Evolutionary conservation across 73 alveolate genomes (phyloP).

Genomic region (Breviolum minutum): DNA sequence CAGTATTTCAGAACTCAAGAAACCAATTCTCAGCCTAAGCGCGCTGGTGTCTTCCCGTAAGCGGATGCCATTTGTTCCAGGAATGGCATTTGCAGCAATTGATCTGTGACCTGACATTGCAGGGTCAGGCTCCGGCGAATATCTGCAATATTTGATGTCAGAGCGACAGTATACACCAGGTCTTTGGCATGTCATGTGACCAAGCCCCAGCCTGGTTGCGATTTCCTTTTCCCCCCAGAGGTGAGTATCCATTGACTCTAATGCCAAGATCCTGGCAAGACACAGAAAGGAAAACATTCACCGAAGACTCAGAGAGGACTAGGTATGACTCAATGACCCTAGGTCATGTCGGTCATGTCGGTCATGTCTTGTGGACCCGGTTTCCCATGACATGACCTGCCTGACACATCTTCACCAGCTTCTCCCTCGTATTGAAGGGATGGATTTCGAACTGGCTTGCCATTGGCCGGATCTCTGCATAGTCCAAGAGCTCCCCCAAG

Average conservation of each 20-base stretch:
- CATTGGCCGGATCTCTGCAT: conserved; percentile 59
- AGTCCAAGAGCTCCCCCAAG: conserved; percentile 68
- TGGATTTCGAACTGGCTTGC: conserved; percentile 94
- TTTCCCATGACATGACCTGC: background rate
- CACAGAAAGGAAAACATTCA: background rate
- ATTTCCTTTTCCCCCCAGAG: conserved; percentile 83
- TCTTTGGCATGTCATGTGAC: background rate
- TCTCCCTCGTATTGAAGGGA: conserved; percentile 62
- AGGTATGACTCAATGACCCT: no score
- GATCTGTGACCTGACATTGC: conserved; percentile 41
- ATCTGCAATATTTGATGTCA: background rate
- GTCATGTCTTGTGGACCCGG: no score
- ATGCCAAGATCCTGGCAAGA: conserved; percentile 44
- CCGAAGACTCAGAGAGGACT: no score
- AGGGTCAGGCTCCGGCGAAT: background rate
- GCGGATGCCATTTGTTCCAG: background rate
- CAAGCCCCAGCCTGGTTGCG: conserved; percentile 88
- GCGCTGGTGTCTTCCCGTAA: conserved; percentile 83
- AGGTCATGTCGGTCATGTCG: no score
- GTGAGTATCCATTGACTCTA: conserved; percentile 68
- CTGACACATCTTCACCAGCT: conserved; percentile 61
- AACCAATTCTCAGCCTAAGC: background rate
- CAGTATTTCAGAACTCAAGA: background rate
- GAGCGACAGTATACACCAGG: background rate
- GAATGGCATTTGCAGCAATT: background rate